Conservation (phyloP, 208 protist species). For the Trypanosoma caninum region DNA sequence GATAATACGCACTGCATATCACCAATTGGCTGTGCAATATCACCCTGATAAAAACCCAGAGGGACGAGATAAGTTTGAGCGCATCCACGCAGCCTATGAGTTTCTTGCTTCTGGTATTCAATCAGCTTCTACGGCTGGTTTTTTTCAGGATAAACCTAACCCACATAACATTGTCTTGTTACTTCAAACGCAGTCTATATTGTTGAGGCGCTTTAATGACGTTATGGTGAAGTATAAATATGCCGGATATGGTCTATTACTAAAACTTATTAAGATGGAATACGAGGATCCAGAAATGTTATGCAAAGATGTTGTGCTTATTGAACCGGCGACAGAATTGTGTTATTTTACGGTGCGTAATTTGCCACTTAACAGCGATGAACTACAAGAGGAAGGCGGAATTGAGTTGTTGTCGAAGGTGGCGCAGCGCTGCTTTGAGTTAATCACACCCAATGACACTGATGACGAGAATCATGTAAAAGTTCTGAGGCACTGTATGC, state of each 20-base stretch:
- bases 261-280: slow-evolving; percentile 77
- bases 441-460: slow-evolving; percentile 42
- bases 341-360: slow-evolving; percentile 89
- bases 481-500: slow-evolving; percentile 67
- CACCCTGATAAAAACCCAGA: slow-evolving; percentile 97
- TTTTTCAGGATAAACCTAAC: slow-evolving; percentile 46
- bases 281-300: slow-evolving; percentile 59
- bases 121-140: too few relatives aligned
- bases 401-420: slow-evolving; percentile 73
- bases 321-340: slow-evolving; percentile 83
- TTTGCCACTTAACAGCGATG: slow-evolving; percentile 92
- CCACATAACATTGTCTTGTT: slow-evolving; percentile 65
- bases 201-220: slow-evolving; percentile 84
- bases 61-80: slow-evolving; percentile 91
- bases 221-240: slow-evolving; percentile 92
- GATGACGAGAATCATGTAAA: slow-evolving; percentile 52
- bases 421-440: slow-evolving; percentile 67
- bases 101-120: slow-evolving; percentile 54
- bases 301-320: slow-evolving; percentile 60
- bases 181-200: slow-evolving; percentile 90
- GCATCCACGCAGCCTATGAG: slow-evolving; percentile 89
- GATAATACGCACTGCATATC: slow-evolving; percentile 92
- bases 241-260: slow-evolving; percentile 90
- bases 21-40: slow-evolving; percentile 87
- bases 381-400: slow-evolving; percentile 91